phyloP scores from a whole-genome alignment of 2,329 filamentous ascomycete species.

The Boeremia lycopersici region DNA sequence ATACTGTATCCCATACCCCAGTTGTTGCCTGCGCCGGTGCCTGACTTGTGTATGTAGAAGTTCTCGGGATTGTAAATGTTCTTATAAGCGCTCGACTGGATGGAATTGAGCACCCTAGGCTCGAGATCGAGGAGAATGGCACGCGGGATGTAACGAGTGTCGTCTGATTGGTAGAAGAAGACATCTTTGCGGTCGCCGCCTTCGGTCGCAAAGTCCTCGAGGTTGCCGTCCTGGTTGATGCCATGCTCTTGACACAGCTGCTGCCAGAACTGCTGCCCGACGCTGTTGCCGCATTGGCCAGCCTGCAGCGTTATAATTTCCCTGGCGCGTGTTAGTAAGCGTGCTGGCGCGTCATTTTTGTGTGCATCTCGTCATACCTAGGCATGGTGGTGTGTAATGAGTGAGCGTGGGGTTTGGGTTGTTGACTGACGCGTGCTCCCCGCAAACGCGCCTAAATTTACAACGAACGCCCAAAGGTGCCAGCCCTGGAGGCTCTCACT shows the following conservation, averaged over 20 bases:
- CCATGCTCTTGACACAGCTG: slow-evolving; percentile 98
- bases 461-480: slow-evolving; percentile 9
- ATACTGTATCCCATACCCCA: slow-evolving; percentile 97
- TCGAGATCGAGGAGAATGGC: slow-evolving; percentile 96
- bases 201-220: slow-evolving; percentile 97
- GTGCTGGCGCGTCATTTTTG: not conserved
- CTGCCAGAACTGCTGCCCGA: slow-evolving; percentile 98
- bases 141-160: slow-evolving; percentile 95
- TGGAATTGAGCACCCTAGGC: slow-evolving; percentile 87
- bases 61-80: slow-evolving; percentile 99
- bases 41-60: slow-evolving; percentile 95
- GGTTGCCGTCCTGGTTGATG: slow-evolving; percentile 95
- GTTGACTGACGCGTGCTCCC: slow-evolving; percentile 32
- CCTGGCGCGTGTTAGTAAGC: slow-evolving; percentile 56
- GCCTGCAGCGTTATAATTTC: slow-evolving; percentile 99
- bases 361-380: slow-evolving; percentile 34
- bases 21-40: slow-evolving; percentile 93
- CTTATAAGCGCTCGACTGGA: slow-evolving; percentile 91
- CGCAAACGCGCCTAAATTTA: slow-evolving; percentile 28
- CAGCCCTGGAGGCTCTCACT: not conserved
- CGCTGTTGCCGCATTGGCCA: slow-evolving; percentile 99
- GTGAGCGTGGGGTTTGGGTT: slow-evolving; percentile 25
- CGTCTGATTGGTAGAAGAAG: slow-evolving; percentile 98
- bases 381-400: slow-evolving; percentile 42
- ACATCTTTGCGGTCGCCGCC: slow-evolving; percentile 98